Evolutionary conservation across 2,329 filamentous ascomycete species (phyloP), one percentile per base, ranked within the genome.

Genomic region (Colletotrichum scovillei): DNA sequence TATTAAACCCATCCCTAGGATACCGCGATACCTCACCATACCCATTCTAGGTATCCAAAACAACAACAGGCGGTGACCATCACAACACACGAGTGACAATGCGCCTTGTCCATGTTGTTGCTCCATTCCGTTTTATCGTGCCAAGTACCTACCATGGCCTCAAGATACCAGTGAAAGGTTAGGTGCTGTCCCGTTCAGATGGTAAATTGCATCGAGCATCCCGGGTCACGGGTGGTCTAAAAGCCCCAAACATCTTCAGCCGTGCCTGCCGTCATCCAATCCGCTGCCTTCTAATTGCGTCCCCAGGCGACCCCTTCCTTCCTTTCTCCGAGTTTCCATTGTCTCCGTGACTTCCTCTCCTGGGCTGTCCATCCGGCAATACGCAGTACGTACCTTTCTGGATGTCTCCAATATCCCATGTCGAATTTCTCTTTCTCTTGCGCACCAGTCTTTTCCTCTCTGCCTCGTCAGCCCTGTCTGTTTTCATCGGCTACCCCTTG

Each of bases 121-220:
- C 46, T 49, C 24, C 46, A 49, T 55, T 46, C 24, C 30, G 22
- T 12, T 26, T 30, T 42, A 14, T 42, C 14, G 38, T 16, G 38
- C 14, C 38, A 42, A 16, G 14, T 28, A 28, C 26, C 19, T 28
- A 28, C 26, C 19, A 6, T 35, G 24, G 38, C 22, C 38, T 35
- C 22, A 5, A 49, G 12, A 16, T 12, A 46, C 35, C 1, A 5
- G 12, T 35, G 5, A 38, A 2, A 12, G 5, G 30, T n/a, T 11
- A 7, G 19, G 35, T 26, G 11, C 35, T 24, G 24, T 28, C 49
- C 64, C 56, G 57, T 49, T 28, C 49, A 22, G 8, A 9, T 56
- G 57, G 57, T 63, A 63, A 46, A 63, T 56, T 68, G 58, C 57
- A 55, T 55, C 66, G 22, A 66, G 53, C 66, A 46, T 68, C 57